A percentile compares a stretch with the other conserved stretches of the same genome.
phyloP scores from a whole-genome alignment of 257 asterid species.

The Penstemon davidsonii region DNA sequence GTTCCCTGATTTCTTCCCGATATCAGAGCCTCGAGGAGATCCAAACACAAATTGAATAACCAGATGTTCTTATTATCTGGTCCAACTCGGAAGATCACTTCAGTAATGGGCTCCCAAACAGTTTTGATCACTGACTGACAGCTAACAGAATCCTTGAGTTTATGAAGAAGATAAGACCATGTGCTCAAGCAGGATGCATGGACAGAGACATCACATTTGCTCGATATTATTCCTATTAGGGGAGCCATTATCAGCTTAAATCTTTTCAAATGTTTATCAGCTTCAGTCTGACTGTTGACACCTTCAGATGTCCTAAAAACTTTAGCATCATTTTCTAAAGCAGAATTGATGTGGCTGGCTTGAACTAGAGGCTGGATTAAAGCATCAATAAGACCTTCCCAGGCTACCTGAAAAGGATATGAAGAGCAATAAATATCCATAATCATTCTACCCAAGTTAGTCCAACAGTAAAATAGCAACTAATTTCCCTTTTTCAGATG shows the following conservation, averaged over 20 bases:
- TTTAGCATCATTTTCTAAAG: constrained; percentile 24
- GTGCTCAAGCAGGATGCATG: constrained; percentile 72
- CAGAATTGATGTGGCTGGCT: constrained; percentile 32
- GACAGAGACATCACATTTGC: constrained; percentile 70
- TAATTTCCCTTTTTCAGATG: constrained; percentile 19
- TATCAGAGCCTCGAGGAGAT: constrained; percentile 57
- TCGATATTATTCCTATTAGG: constrained; percentile 58
- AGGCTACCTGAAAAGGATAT: constrained; percentile 59
- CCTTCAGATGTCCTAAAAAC: constrained; percentile 31
- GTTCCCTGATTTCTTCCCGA: constrained; percentile 41
- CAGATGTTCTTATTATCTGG: constrained; percentile 51
- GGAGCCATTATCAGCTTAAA: constrained; percentile 79
- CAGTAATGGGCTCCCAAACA: constrained; percentile 71
- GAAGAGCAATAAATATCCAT: constrained; percentile 20
- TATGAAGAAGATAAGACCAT: constrained; percentile 81
- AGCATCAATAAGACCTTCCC: constrained; percentile 81
- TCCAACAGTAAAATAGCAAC: not conserved
- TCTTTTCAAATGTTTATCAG: constrained; percentile 43
- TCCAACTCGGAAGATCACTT: constrained; percentile 54
- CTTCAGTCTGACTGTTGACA: constrained; percentile 31
- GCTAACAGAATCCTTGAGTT: constrained; percentile 57
- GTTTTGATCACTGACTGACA: constrained; percentile 41
- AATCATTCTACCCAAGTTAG: not conserved
- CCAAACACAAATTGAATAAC: constrained; percentile 63
- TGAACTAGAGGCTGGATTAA: constrained; percentile 46